Base-by-base conservation (phyloP, 495 filamentous ascomycete species). In the Aspergillus sclerotioniger region DNA sequence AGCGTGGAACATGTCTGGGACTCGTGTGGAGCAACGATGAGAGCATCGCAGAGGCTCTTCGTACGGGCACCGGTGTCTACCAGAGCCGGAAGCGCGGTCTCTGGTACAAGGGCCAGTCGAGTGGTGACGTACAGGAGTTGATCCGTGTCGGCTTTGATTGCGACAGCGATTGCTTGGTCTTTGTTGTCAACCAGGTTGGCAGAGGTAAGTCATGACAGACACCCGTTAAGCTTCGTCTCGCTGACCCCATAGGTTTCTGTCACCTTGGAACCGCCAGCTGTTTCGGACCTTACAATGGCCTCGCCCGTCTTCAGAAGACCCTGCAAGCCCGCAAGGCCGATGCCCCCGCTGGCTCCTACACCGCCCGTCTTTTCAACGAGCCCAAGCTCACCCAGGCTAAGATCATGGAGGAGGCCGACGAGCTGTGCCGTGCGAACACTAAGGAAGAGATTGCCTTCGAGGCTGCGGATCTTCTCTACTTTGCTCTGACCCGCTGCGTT, bases 371-470 rank as follows among this genome's bases (percentile, higher is more conserved):
- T 8, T 98, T 97, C 78, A 90, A 87, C 25, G 95, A 98, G 56
- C 84, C 90, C 55, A 90, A 94, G 73, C 83, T 98, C 17, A 76
- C 96, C 15, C 81, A 88, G 33, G 95, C 94, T 3, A 98, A 98
- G 80, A 96, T 98, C 43, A 94, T 96, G 88, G 94, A 98, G 73
- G 94, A 98, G 70, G 94, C 94, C 3, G 88, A 91, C 59, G 94
- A 98, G 74, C 77, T 98, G 29, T 98, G 94, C 75, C 82, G 90
- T 50, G 94, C 94, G 13, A 82, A 80, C 37, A 86, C 84, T 10
- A 90, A 90, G 53, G 79, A 92, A 53, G 90, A 97, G 17, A 80
- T 97, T 47, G 88, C 94, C 13, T 94, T 94, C 51, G 94, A 98
- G 73, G 91, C 94, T 3, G 94, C 93, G 13, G 94, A 98, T 68